Evolutionary conservation across 768 basidiomycete genomes (phyloP), one percentile per base, ranked within the genome.

Genomic region (Hygrocybe coccinea): DNA sequence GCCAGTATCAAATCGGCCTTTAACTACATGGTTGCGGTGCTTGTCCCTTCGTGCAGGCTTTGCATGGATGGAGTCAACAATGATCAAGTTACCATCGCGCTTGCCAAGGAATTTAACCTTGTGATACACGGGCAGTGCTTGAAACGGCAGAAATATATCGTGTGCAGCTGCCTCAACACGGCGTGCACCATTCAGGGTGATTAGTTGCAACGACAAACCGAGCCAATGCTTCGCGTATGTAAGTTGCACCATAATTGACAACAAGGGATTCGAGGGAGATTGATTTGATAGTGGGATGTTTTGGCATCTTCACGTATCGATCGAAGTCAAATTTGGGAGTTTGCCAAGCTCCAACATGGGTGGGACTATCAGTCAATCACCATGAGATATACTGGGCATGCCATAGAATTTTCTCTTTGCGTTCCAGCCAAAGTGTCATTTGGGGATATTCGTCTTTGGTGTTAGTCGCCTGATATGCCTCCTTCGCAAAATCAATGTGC

Each of bases 371-470:
- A 22, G 12, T 29, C 12, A 22, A 15, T 47, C 24, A 15, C 65
- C 70, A 74, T 3, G 50, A 11, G 5, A 77, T 60, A 43, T 59
- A 75, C 1, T 64, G 49, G 1, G 56, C 24, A 43, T 68, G 68
- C 0, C 56, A 56, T 10, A 58, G 24, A 4, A 77, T 59, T 7
- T 70, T 67, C 49, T 77, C 75, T 21, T 69, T 65, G 3, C 68
- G 59, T 14, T 67, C 60, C 0, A 79, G 63, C 71, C 72, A 75
- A 1, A 46, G 21, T 1, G 69, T 68, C 78, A 79, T 79, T 54
- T 77, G 77, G 10, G 61, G 44, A 47, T 55, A 61, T 38, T 69
- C 65, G 11, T 73, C 64, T 33, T 67, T 62, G 14, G 48, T 14
- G 54, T 70, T 64, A 38, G 56, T 64, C 25, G 64, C 56, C 54